phyloP scores from a whole-genome alignment of 306 rosid species.

The Malus fusca region DNA sequence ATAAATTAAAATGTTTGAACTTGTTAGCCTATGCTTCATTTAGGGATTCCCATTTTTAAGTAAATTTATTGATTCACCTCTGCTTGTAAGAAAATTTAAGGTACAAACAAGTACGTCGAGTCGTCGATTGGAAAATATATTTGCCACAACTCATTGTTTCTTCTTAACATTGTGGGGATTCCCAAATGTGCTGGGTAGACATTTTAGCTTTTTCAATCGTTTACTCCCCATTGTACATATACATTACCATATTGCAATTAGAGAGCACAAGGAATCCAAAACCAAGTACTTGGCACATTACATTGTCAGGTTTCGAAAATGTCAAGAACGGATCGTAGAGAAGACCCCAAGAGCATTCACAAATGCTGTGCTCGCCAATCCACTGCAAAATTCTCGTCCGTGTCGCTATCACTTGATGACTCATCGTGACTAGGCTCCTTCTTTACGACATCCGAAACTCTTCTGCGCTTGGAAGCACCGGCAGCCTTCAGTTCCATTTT shows the following conservation, averaged over 20 bases:
- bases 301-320: background rate
- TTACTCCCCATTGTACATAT: background rate
- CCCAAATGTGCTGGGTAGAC: background rate
- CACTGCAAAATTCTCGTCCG: constrained; percentile 64
- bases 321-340: background rate
- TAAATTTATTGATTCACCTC: background rate
- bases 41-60: too few relatives aligned
- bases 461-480: constrained; percentile 39
- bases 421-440: constrained; percentile 40
- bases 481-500: constrained; percentile 58
- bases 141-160: background rate
- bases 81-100: background rate
- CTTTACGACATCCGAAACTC: constrained; percentile 26
- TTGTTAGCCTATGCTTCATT: too few relatives aligned
- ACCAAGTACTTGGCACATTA: background rate
- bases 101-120: background rate
- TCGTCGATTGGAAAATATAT: background rate
- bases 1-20: too few relatives aligned
- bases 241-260: background rate
- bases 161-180: background rate
- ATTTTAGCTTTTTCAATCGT: background rate
- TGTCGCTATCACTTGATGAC: constrained; percentile 67
- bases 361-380: constrained; percentile 96
- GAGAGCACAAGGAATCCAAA: background rate
- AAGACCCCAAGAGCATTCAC: constrained; percentile 22